phyloP scores from a whole-genome alignment of 2,329 filamentous ascomycete genomes.

The Orbilia blumenaviensis region DNA sequence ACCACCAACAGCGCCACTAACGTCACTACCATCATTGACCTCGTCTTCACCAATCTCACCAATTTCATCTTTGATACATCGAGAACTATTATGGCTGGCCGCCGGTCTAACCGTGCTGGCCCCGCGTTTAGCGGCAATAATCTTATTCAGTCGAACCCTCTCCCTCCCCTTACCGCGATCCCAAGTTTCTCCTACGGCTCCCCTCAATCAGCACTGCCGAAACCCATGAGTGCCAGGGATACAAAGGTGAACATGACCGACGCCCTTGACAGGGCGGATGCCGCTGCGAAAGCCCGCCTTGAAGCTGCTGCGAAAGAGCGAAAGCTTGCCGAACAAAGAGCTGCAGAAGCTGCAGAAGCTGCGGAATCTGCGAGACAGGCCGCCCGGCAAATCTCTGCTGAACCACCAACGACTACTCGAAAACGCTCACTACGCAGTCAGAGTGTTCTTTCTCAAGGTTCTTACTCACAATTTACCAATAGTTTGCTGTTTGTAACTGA shows the following conservation, averaged over 20 bases:
- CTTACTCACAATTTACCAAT: background rate
- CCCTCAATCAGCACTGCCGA: slow-evolving; percentile 26
- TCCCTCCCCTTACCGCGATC: slow-evolving; percentile 35
- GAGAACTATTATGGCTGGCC: slow-evolving; percentile 13
- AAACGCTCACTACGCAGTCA: slow-evolving; percentile 47
- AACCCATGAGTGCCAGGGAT: slow-evolving; percentile 32
- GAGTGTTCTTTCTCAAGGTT: slow-evolving; percentile 44
- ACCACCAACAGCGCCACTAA: background rate
- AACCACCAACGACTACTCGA: slow-evolving; percentile 13
- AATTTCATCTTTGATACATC: background rate
- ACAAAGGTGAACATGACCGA: slow-evolving; percentile 35
- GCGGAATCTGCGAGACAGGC: background rate
- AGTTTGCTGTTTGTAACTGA: background rate
- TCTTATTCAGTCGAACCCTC: slow-evolving; percentile 42
- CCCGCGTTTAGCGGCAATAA: slow-evolving; percentile 50
- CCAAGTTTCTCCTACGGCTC: slow-evolving; percentile 44
- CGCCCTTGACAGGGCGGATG: slow-evolving; percentile 36
- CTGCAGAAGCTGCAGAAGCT: slow-evolving; percentile 11
- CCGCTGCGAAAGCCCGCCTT: slow-evolving; percentile 46
- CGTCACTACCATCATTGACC: slow-evolving; percentile 1
- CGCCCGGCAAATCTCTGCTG: slow-evolving; percentile 16
- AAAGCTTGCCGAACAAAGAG: slow-evolving; percentile 38
- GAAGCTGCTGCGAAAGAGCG: slow-evolving; percentile 45
- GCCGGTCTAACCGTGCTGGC: slow-evolving; percentile 37
- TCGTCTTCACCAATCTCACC: background rate